Base-by-base conservation (phyloP, 768 basidiomycete species). In the Hypholoma sublateritium region DNA sequence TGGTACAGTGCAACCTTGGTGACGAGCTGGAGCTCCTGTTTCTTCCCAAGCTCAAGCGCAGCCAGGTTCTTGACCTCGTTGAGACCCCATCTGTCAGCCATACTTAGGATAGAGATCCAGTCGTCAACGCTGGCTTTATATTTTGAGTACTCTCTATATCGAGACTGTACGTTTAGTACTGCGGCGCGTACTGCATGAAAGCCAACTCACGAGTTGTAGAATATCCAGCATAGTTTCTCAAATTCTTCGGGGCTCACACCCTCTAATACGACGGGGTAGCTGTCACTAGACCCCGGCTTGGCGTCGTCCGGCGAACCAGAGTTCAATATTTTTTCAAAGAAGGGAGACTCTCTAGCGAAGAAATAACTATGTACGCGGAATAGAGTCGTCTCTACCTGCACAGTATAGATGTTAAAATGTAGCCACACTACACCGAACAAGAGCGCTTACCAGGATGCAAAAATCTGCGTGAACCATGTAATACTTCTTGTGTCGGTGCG, bases 61-160 rank as follows among this genome's bases (percentile, higher is more conserved):
- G 82, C 84, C 1, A 89, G 80, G 1, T 72, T 69, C 37, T 84
- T 80, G 9, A 89, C 78, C 41, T 85, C 79, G 3, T 58, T 54
- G 59, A 91, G 90, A 0, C 66, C 61, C 84, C 84, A 91, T 5
- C 74, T 63, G 21, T 81, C 73, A 0, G 88, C 81, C 0, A 91
- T 80, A 1, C 75, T 74, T 0, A 91, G 68, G 34, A 91, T 84
- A 0, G 75, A 72, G 0, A 76, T 70, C 89, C 89, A 91, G 17
- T 79, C 76, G 0, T 76, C 72, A 5, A 80, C 70, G 0, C 70
- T 67, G 0, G 83, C 76, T 0, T 80, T 71, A 54, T 88, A 87
- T 9, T 81, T 71, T 0, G 82, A 82, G 53, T 87, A 87, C 57
- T 72, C 73, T 0, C 87, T 89, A 9, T 32, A 32, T 32, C 3